Evolutionary conservation across 1,139 yeast genomes (phyloP), one percentile per base, ranked within the genome.

Genomic region (Pichia inconspicua): DNA sequence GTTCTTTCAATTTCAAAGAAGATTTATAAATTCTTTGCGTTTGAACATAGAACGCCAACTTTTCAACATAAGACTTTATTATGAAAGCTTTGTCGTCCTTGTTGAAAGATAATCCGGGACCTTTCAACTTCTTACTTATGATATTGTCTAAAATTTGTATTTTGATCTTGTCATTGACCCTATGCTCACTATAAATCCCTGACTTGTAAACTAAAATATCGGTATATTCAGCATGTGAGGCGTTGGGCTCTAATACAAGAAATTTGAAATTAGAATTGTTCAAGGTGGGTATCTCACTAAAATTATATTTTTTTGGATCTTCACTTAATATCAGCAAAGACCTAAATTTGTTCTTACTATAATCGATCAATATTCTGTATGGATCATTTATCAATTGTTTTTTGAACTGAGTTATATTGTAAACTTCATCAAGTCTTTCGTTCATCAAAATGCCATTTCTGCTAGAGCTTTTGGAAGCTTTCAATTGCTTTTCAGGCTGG

Each of bases 261-360:
- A 82, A 82, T 37, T 64, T 59, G 59, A 70, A 81, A 28, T 67
- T 58, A 25, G 56, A 62, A 61, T 44, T 41, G 25, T 47, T 66
- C 53, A 54, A 63, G n/a, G 40, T 47, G 2, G 70, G 74, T 48
- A 61, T 64, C 30, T 52, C 50, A 35, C 53, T 47, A 30, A 52
- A 59, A 14, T 37, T 19, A 28, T 19, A 19, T 19, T 54, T 58
- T 8, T 51, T 62, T 7, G 87, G 84, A 5, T 53, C 54, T 25
- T 67, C 78, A 6, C 78, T 66, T 31, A 82, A 62, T 7, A 82
- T 71, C 57, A 84, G 74, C 57, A 74, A 61, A 1, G 84, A 69
- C 45, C 90, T 68, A 59, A 81, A 82, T 62, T 78, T 77, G 66
- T 82, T 82, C 59, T 80, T 81, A 41, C 69, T 62, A 72, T 79